Conservation (phyloP, 2,329 filamentous ascomycete genomes). For the Cladosporium velox region DNA sequence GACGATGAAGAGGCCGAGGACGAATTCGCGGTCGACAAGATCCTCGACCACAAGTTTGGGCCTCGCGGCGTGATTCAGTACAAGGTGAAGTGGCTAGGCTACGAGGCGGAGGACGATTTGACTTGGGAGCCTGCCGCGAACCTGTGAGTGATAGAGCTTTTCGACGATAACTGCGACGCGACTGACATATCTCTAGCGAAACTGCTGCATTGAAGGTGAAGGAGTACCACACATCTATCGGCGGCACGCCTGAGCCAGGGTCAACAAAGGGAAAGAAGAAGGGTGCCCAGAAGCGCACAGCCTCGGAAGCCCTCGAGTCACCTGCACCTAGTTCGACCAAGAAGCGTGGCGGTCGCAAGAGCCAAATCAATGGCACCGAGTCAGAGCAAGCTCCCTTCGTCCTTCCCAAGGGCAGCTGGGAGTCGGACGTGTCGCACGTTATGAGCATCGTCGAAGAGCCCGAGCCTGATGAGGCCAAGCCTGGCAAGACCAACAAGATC, state of each 20-base stretch:
- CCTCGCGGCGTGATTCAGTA: conserved; percentile 61
- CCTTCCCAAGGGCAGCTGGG: conserved; percentile 74
- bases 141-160: conserved; percentile 49
- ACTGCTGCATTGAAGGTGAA: conserved; percentile 57
- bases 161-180: background rate
- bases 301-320: conserved; percentile 30
- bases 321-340: conserved; percentile 30
- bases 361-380: conserved; percentile 34
- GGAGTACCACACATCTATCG: conserved; percentile 64
- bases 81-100: conserved; percentile 81
- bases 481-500: conserved; percentile 47
- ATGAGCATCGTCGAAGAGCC: conserved; percentile 69
- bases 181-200: conserved; percentile 23
- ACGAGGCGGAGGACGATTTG: conserved; percentile 66
- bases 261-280: conserved; percentile 42
- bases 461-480: conserved; percentile 26
- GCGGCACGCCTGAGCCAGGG: conserved; percentile 56
- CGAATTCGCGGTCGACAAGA: conserved; percentile 75
- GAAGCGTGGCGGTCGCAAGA: conserved; percentile 31
- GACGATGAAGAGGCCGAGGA: conserved; percentile 47
- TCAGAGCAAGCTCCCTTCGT: conserved; percentile 50
- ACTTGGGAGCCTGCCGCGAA: conserved; percentile 82
- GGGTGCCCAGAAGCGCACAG: conserved; percentile 27
- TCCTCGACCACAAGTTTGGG: conserved; percentile 65
- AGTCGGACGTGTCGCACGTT: conserved; percentile 68